These are phyloP conservation scores for Astrothelium macrocarpum DNA, from an alignment of 495 filamentous ascomycete species.

Conservation along the genomic window DNA sequence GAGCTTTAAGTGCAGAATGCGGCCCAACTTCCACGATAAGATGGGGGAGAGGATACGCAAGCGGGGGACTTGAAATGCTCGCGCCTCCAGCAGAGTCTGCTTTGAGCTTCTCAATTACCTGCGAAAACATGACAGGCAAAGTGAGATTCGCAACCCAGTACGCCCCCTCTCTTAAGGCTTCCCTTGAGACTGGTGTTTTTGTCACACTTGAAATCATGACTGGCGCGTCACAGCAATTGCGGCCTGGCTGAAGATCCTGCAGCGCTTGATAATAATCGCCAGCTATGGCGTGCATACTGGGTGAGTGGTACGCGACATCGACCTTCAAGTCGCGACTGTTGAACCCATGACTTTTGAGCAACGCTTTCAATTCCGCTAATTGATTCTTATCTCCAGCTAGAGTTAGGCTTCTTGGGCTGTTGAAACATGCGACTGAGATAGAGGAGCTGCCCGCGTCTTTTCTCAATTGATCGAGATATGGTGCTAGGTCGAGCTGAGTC, in stretches of 20 bases:
- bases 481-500: neutral
- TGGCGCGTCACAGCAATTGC: neutral
- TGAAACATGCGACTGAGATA: constrained; percentile 26
- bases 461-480: neutral
- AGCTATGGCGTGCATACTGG: constrained; percentile 42
- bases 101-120: neutral
- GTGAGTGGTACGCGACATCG: constrained; percentile 40
- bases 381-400: constrained; percentile 22
- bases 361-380: neutral
- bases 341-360: neutral
- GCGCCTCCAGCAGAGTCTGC: neutral
- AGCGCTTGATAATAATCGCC: constrained; percentile 1
- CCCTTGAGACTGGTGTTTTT: neutral
- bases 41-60: neutral
- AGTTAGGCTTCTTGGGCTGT: constrained; percentile 29
- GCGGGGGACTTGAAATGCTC: neutral
- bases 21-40: constrained; percentile 14
- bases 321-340: constrained; percentile 3
- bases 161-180: neutral
- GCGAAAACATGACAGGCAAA: neutral
- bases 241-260: neutral
- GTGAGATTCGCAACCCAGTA: constrained; percentile 19
- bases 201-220: neutral
- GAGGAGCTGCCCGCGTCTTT: neutral
- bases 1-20: constrained; percentile 10